Evolutionary conservation across 805 yeast species (phyloP).

Genomic region (Tetrapisispora arboricola): DNA sequence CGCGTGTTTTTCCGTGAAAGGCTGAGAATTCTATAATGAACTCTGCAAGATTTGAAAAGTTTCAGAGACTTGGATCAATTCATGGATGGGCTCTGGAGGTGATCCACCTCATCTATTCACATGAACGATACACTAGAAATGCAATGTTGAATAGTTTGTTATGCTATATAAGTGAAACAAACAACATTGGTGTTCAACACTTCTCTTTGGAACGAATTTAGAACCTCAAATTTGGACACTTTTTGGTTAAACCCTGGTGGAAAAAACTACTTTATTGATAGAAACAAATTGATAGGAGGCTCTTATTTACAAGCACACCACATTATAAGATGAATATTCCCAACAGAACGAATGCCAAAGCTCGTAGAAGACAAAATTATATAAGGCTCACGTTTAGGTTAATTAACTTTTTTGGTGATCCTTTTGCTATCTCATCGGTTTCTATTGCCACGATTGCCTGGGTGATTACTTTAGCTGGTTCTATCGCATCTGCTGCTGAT

Average conservation of each 20-base stretch:
- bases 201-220: too few relatives aligned
- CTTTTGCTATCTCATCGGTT: slow-evolving; percentile 77
- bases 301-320: neutral
- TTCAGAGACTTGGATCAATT: neutral
- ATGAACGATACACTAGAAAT: too few relatives aligned
- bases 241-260: too few relatives aligned
- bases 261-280: too few relatives aligned
- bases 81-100: too few relatives aligned
- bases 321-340: slow-evolving; percentile 7
- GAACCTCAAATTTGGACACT: too few relatives aligned
- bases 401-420: slow-evolving; percentile 62
- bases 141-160: too few relatives aligned
- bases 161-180: too few relatives aligned
- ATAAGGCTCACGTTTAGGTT: slow-evolving; percentile 23
- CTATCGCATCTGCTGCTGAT: slow-evolving; percentile 44
- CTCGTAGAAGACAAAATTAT: slow-evolving; percentile 16
- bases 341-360: slow-evolving; percentile 16
- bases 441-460: slow-evolving; percentile 70
- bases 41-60: neutral
- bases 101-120: too few relatives aligned
- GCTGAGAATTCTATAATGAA: too few relatives aligned
- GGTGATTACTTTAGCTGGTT: slow-evolving; percentile 84
- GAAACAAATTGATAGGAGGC: too few relatives aligned
- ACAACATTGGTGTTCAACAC: too few relatives aligned
- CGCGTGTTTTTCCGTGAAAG: neutral